These are phyloP conservation scores for Geoglossum cookeanum DNA, from an alignment of 2,329 filamentous ascomycete species.

Conservation along the genomic window DNA sequence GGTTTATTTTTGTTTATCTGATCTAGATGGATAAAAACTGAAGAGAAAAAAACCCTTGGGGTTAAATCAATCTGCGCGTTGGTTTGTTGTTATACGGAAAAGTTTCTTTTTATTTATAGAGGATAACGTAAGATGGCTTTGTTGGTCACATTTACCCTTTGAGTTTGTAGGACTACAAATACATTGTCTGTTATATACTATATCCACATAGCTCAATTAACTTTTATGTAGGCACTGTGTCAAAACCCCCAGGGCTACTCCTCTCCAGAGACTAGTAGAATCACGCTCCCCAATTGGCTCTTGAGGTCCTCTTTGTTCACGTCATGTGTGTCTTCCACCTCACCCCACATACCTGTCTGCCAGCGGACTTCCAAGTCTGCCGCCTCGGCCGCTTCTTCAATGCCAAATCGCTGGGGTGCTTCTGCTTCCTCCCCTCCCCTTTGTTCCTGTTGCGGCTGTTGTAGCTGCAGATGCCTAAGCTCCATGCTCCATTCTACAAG, in stretches of 20 bases:
- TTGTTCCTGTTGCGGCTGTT: conserved; percentile 11
- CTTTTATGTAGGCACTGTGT: too few species aligned
- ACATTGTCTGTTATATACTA: neutral
- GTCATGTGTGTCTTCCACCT: conserved; percentile 96
- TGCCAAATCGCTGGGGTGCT: conserved; percentile 39
- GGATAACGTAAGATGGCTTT: too few species aligned
- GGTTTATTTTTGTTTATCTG: too few species aligned
- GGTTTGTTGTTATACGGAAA: too few species aligned
- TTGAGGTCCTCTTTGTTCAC: conserved; percentile 80
- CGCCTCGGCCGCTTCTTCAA: conserved; percentile 63
- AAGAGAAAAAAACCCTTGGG: too few species aligned
- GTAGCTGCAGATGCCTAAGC: conserved; percentile 32
- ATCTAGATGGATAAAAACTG: too few species aligned
- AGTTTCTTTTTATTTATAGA: too few species aligned
- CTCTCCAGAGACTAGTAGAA: conserved; percentile 54
- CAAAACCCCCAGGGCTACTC: neutral
- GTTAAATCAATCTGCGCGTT: too few species aligned
- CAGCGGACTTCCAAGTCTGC: conserved; percentile 72
- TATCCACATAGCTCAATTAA: neutral
- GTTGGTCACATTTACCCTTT: too few species aligned
- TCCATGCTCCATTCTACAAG: conserved; percentile 77
- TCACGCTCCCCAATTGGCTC: conserved; percentile 72
- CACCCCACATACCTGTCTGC: conserved; percentile 84
- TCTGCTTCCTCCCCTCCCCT: conserved; percentile 14
- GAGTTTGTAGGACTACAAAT: too few species aligned